A percentile compares a stretch with the other conserved stretches of the same genome.
Conservation (phyloP, 2,329 filamentous ascomycete species). For the Ceratocystis albifundus region DNA sequence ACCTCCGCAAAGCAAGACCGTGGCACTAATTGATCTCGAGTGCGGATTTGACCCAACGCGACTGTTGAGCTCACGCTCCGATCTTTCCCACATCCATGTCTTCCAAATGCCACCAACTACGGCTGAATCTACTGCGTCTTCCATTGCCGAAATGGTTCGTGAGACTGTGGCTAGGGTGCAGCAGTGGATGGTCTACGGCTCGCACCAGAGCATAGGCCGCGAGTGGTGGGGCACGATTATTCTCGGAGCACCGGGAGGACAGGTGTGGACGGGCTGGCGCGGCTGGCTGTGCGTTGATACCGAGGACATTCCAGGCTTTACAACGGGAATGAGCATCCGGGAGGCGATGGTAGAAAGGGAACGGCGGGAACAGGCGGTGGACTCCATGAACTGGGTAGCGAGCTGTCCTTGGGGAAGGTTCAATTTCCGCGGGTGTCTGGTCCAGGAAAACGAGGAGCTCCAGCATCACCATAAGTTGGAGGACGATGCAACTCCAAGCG, state of each 20-base stretch:
- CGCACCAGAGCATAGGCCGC: conserved; percentile 35
- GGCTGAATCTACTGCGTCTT: conserved; percentile 24
- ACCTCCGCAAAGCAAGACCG: conserved; percentile 36
- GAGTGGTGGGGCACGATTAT: conserved; percentile 50
- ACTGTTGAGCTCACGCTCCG: conserved; percentile 31
- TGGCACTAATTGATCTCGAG: conserved; percentile 46
- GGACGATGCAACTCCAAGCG: not conserved
- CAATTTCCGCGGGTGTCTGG: conserved; percentile 29
- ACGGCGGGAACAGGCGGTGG: conserved; percentile 33
- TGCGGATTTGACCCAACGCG: conserved; percentile 43
- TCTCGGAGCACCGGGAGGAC: conserved; percentile 36
- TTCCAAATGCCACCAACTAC: conserved; percentile 33
- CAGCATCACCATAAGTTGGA: not conserved
- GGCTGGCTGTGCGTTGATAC: conserved; percentile 45
- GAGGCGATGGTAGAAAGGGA: conserved; percentile 37
- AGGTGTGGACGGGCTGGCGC: conserved; percentile 22
- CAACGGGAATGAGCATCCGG: conserved; percentile 32
- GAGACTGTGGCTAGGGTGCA: conserved; percentile 35
- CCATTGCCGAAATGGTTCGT: conserved; percentile 27
- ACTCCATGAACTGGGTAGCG: conserved; percentile 34
- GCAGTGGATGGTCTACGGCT: conserved; percentile 41
- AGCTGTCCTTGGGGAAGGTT: conserved; percentile 40
- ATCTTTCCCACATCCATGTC: conserved; percentile 43
- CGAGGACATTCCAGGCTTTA: conserved; percentile 34
- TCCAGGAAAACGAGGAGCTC: not conserved